A percentile compares a stretch with the other conserved stretches of the same genome.
Conservation (phyloP, 768 basidiomycete species). For the Russula abietina region DNA sequence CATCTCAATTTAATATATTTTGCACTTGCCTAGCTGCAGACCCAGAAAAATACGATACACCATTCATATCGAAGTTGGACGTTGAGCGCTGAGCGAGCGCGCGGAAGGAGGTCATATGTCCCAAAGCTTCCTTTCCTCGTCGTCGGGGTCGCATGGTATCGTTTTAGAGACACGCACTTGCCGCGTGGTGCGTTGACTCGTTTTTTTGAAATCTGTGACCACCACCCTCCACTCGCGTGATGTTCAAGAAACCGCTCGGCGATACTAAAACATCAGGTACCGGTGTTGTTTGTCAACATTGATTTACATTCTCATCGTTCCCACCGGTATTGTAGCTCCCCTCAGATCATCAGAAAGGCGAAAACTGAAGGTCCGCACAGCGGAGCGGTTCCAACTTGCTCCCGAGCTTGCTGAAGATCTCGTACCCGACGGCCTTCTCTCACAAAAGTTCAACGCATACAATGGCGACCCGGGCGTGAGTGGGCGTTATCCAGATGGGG, state of each 20-base stretch:
- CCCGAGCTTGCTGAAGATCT: conserved; percentile 60
- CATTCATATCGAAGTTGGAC: too few species aligned
- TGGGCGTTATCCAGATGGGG: background rate
- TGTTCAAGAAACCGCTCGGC: conserved; percentile 77
- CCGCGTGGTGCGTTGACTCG: background rate
- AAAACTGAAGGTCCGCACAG: conserved; percentile 58
- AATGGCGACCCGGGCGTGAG: conserved; percentile 60
- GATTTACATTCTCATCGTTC: background rate
- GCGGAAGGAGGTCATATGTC: too few species aligned
- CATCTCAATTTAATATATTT: too few species aligned
- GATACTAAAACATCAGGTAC: conserved; percentile 61
- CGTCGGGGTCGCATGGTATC: too few species aligned
- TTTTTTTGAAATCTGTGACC: background rate
- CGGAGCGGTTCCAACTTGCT: conserved; percentile 41
- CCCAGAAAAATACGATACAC: too few species aligned
- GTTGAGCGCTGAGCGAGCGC: too few species aligned
- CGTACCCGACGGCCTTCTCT: conserved; percentile 67
- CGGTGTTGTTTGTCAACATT: background rate
- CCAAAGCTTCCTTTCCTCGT: too few species aligned
- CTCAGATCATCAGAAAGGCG: conserved; percentile 67
- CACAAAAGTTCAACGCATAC: conserved; percentile 62
- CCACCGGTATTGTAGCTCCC: conserved; percentile 40
- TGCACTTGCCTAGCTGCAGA: too few species aligned
- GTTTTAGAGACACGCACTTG: background rate
- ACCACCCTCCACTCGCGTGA: conserved; percentile 27